Percentiles rank a stretch among this genome's conserved stretches.
phyloP scores from a whole-genome alignment of 306 rosid genomes.

The Senna tora region DNA sequence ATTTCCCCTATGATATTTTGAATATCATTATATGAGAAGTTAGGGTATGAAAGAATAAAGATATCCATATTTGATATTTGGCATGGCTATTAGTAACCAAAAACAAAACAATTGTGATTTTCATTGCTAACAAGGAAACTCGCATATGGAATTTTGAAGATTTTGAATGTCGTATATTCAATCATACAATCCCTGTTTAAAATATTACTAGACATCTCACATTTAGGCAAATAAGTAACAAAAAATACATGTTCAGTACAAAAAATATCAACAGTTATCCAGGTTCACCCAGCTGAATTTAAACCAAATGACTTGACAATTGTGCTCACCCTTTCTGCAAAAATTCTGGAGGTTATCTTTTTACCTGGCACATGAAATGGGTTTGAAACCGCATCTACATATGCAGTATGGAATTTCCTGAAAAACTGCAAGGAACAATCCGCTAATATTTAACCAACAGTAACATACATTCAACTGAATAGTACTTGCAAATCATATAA shows the following conservation, averaged over 20 bases:
- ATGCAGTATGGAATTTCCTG: conserved; percentile 73
- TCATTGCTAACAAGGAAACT: background rate
- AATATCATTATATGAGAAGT: background rate
- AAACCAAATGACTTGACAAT: conserved; percentile 91
- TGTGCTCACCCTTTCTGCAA: conserved; percentile 87
- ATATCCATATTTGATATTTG: background rate
- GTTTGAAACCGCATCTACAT: conserved; percentile 77
- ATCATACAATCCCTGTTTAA: conserved; percentile 1
- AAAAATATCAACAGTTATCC: conserved; percentile 19
- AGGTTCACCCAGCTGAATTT: conserved; percentile 62
- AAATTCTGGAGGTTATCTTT: conserved; percentile 87
- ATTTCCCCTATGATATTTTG: background rate
- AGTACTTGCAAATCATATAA: background rate
- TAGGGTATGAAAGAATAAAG: no score
- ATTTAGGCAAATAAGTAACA: background rate
- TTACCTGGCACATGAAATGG: conserved; percentile 81
- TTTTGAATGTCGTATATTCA: background rate
- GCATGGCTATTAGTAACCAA: background rate
- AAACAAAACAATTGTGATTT: no score
- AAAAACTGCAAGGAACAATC: conserved; percentile 55
- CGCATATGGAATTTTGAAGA: background rate
- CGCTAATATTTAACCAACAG: conserved; percentile 20
- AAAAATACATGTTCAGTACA: background rate
- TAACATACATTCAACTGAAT: conserved; percentile 31
- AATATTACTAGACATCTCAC: conserved; percentile 3